Evolutionary conservation across 495 filamentous ascomycete species (phyloP).

Genomic region (Annulohypoxylon maeteangense): DNA sequence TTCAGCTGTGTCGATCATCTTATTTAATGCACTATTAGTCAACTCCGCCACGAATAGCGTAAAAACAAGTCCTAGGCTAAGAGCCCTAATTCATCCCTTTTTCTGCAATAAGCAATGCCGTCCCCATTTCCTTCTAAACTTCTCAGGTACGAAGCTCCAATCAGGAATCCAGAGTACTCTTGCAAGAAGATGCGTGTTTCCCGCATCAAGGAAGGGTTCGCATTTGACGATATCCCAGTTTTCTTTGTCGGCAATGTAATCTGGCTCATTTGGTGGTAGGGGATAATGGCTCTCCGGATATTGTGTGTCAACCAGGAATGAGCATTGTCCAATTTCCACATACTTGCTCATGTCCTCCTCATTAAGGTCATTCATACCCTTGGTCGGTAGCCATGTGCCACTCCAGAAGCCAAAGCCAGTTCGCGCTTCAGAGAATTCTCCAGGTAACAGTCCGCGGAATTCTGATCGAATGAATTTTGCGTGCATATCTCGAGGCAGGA

Average conservation of each 20-base stretch:
- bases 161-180: conserved; percentile 88
- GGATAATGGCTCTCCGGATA: conserved; percentile 65
- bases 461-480: conserved; percentile 91
- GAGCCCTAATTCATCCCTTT: conserved; percentile 46
- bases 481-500: conserved; percentile 79
- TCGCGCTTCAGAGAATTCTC: conserved; percentile 81
- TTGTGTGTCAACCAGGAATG: conserved; percentile 88
- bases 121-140: conserved; percentile 79
- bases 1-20: conserved; percentile 5
- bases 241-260: conserved; percentile 73
- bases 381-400: conserved; percentile 81
- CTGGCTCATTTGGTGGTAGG: conserved; percentile 72
- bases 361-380: conserved; percentile 94
- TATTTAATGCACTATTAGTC: not conserved
- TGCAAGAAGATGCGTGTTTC: conserved; percentile 75
- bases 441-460: conserved; percentile 89
- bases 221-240: conserved; percentile 82
- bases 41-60: conserved; percentile 5
- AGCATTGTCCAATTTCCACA: conserved; percentile 76
- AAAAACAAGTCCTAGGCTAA: not conserved
- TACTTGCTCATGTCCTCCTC: conserved; percentile 89
- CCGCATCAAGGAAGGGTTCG: conserved; percentile 81
- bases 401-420: conserved; percentile 70
- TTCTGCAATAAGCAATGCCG: conserved; percentile 81
- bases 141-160: conserved; percentile 71